phyloP scores from a whole-genome alignment of 768 basidiomycete species.

The Rhizopogon vulgaris region DNA sequence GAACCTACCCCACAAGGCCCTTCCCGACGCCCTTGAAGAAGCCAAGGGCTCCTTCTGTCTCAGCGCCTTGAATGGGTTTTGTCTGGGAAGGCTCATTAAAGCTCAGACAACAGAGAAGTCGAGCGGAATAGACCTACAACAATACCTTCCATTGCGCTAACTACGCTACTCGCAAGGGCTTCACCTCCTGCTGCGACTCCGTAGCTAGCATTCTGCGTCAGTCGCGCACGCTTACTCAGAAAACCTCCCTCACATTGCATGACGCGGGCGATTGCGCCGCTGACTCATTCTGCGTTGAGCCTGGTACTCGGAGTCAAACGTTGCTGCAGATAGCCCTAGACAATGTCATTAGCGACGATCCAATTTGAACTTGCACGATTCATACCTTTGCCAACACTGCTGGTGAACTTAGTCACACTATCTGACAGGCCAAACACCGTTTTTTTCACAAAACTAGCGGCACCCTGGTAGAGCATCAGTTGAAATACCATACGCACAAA shows the following conservation, averaged over 20 bases:
- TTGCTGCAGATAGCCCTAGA: slow-evolving; percentile 89
- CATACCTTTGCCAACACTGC: slow-evolving; percentile 91
- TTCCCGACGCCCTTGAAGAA: slow-evolving; percentile 99
- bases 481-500: background rate
- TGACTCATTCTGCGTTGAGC: slow-evolving; percentile 81
- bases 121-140: slow-evolving; percentile 46
- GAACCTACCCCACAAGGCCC: slow-evolving; percentile 80
- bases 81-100: slow-evolving; percentile 43
- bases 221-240: background rate
- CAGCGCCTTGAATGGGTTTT: slow-evolving; percentile 96
- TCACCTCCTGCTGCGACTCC: slow-evolving; percentile 95
- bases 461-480: slow-evolving; percentile 54
- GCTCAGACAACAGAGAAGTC: slow-evolving; percentile 1
- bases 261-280: slow-evolving; percentile 89
- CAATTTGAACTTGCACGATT: background rate
- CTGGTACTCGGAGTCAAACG: slow-evolving; percentile 95
- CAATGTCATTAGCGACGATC: background rate
- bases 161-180: slow-evolving; percentile 88
- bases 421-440: slow-evolving; percentile 96
- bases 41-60: slow-evolving; percentile 86
- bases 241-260: slow-evolving; percentile 67
- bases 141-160: slow-evolving; percentile 94
- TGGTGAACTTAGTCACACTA: slow-evolving; percentile 96
- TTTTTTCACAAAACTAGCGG: slow-evolving; percentile 97
- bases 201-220: slow-evolving; percentile 46